A percentile compares a stretch with the other conserved stretches of the same genome.
Evolutionary conservation across 768 basidiomycete species (phyloP).

Genomic region (Lactifluus pinguis): DNA sequence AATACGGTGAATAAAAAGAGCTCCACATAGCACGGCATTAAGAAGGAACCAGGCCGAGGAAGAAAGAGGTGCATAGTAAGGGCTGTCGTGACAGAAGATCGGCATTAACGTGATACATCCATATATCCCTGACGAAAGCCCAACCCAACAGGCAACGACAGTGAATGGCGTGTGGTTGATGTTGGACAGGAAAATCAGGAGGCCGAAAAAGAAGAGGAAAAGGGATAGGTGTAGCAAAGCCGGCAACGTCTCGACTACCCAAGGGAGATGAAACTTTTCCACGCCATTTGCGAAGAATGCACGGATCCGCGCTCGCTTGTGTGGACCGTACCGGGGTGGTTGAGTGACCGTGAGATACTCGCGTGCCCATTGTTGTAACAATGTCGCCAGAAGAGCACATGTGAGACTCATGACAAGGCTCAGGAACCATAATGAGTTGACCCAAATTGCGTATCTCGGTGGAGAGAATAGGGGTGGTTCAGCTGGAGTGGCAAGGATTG

Average conservation of each 20-base stretch:
- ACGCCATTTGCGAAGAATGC: not conserved
- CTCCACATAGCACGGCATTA: not conserved
- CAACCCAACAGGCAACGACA: not conserved
- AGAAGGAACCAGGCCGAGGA: not conserved
- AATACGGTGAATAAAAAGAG: not conserved
- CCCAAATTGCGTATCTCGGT: not conserved
- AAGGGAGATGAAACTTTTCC: not conserved
- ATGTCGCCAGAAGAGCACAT: not conserved
- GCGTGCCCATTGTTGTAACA: constrained; percentile 3
- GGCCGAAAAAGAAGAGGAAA: constrained; percentile 13
- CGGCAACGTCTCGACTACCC: constrained; percentile 1
- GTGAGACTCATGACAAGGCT: constrained; percentile 4
- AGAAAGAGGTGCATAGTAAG: not conserved
- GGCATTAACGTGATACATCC: not conserved
- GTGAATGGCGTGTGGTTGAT: constrained; percentile 1
- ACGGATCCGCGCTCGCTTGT: not conserved
- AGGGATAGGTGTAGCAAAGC: constrained; percentile 7
- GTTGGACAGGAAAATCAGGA: not conserved
- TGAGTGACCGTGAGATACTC: not conserved
- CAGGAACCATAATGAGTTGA: constrained; percentile 4
- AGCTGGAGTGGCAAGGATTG: not conserved
- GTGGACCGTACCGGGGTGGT: not conserved
- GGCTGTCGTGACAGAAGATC: not conserved
- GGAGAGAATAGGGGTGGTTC: not conserved
- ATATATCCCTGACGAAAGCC: not conserved